These are phyloP conservation scores for Neurospora sp. DNA, from an alignment of 495 filamentous ascomycete species.

Conservation along the genomic window DNA sequence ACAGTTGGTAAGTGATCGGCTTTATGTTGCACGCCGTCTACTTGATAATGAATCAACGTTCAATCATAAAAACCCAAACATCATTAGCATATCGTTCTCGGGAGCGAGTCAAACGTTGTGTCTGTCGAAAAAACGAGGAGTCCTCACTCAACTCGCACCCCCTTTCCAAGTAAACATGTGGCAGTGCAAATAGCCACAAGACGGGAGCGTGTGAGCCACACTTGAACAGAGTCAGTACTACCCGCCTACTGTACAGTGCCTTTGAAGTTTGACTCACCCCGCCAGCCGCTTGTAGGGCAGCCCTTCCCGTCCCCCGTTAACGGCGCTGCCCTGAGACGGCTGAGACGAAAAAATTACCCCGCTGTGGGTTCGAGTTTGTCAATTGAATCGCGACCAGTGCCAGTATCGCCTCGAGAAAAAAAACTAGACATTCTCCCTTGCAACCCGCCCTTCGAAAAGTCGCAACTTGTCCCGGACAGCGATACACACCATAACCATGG, in stretches of 20 bases:
- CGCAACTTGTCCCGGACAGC: not conserved
- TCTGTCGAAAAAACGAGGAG: not conserved
- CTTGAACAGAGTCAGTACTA: not conserved
- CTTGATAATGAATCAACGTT: too few species aligned
- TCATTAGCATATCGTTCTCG: not conserved
- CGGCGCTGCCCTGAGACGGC: not conserved
- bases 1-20: not conserved
- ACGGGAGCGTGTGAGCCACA: not conserved
- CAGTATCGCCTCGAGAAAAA: not conserved
- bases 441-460: not conserved
- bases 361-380: not conserved
- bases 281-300: not conserved
- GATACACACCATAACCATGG: constrained; percentile 31
- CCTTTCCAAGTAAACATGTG: not conserved
- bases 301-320: not conserved
- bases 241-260: not conserved
- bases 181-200: not conserved
- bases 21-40: not conserved
- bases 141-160: not conserved
- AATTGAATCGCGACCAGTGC: not conserved
- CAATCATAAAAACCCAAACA: not conserved
- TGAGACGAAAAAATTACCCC: not conserved
- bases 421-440: not conserved
- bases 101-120: not conserved
- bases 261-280: not conserved